Percentiles rank a stretch among this genome's conserved stretches.
Conservation (phyloP, 2,329 filamentous ascomycete genomes). For the Cladosporium halotolerans region DNA sequence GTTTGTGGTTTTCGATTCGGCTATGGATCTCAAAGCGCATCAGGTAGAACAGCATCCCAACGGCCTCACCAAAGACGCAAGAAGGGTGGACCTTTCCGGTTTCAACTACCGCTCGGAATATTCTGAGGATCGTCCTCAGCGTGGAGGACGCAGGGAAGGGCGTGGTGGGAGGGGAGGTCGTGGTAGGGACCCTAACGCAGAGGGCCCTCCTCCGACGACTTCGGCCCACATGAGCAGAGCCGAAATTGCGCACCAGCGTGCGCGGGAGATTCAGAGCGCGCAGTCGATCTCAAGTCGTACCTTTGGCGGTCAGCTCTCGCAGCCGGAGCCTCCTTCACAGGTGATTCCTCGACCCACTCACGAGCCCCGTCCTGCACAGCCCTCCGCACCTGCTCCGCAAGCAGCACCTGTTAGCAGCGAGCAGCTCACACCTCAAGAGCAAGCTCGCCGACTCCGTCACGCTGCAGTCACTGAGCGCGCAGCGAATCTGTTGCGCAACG, state of each 20-base stretch:
- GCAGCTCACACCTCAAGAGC: slow-evolving; percentile 64
- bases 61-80: slow-evolving; percentile 74
- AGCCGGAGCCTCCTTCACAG: slow-evolving; percentile 17
- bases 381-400: slow-evolving; percentile 30
- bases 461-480: slow-evolving; percentile 81
- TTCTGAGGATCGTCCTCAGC: slow-evolving; percentile 49
- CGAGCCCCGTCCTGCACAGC: slow-evolving; percentile 21
- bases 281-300: slow-evolving; percentile 72
- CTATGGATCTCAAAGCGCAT: slow-evolving; percentile 92
- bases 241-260: slow-evolving; percentile 84
- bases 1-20: slow-evolving; percentile 91
- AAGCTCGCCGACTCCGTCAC: slow-evolving; percentile 73
- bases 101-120: slow-evolving; percentile 77
- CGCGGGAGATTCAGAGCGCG: slow-evolving; percentile 83
- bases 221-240: slow-evolving; percentile 77
- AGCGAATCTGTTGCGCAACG: slow-evolving; percentile 70
- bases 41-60: slow-evolving; percentile 77
- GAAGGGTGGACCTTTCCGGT: slow-evolving; percentile 76
- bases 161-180: slow-evolving; percentile 49
- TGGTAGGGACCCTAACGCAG: slow-evolving; percentile 81
- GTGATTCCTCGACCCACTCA: slow-evolving; percentile 33
- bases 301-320: slow-evolving; percentile 76
- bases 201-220: slow-evolving; percentile 68
- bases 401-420: slow-evolving; percentile 29
- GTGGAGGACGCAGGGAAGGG: slow-evolving; percentile 24